Evolutionary conservation across 2,329 filamentous ascomycete species (phyloP).

Genomic region (Coniochaeta sp.): DNA sequence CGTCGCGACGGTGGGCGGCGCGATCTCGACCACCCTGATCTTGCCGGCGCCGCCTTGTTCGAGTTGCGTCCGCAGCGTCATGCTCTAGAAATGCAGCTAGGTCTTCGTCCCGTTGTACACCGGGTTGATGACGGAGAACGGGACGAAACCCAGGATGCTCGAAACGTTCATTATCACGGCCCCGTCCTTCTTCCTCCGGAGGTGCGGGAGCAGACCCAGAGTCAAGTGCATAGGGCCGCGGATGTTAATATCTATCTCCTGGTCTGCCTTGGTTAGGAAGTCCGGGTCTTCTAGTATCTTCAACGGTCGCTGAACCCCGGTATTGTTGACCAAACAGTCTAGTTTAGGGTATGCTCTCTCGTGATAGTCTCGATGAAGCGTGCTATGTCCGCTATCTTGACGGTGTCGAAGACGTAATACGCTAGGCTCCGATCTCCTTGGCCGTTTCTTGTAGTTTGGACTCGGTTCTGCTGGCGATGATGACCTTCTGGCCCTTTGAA

Average conservation of each 20-base stretch:
- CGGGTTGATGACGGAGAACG: constrained; percentile 45
- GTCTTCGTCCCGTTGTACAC: constrained; percentile 55
- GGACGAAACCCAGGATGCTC: constrained; percentile 44
- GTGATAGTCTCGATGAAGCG: constrained; percentile 36
- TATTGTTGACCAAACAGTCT: constrained; percentile 54
- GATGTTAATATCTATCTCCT: constrained; percentile 53
- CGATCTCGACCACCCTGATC: constrained; percentile 46
- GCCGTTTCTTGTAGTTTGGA: constrained; percentile 38
- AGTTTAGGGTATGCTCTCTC: constrained; percentile 42
- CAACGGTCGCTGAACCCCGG: constrained; percentile 48
- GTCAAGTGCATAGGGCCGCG: constrained; percentile 50
- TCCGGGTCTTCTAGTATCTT: constrained; percentile 28
- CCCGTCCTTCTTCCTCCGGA: constrained; percentile 32
- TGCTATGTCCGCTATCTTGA: constrained; percentile 33
- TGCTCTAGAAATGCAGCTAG: constrained; percentile 48
- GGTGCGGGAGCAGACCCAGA: constrained; percentile 39
- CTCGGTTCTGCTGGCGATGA: constrained; percentile 48
- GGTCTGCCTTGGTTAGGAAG: constrained; percentile 42
- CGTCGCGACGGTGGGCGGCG: constrained; percentile 45
- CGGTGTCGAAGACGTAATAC: constrained; percentile 47
- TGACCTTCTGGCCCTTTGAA: constrained; percentile 37
- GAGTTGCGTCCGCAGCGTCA: constrained; percentile 47
- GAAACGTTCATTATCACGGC: constrained; percentile 47
- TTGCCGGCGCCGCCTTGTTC: constrained; percentile 21
- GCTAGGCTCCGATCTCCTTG: constrained; percentile 33